Conservation (phyloP, 1,284 basidiomycete species). For the Sanghuangporus sanghuang region DNA sequence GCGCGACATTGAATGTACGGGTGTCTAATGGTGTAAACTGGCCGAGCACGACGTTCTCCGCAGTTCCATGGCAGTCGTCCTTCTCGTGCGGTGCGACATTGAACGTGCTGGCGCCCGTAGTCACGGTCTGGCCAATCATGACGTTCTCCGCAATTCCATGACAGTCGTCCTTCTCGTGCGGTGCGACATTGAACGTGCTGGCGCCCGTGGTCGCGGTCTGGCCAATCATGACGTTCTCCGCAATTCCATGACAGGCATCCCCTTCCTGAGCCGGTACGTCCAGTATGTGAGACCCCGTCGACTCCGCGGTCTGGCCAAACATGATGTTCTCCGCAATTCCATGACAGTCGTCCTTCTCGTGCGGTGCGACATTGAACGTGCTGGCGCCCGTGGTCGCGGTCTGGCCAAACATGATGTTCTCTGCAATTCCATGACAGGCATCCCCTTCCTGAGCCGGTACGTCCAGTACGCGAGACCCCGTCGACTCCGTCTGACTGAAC, state of each 20-base stretch:
- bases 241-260: slow-evolving; percentile 98
- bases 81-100: slow-evolving; percentile 84
- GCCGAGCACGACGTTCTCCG: slow-evolving; percentile 88
- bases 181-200: slow-evolving; percentile 93
- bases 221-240: slow-evolving; percentile 93
- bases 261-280: too few relatives aligned
- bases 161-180: slow-evolving; percentile 56
- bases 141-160: slow-evolving; percentile 95
- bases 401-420: too few relatives aligned
- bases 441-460: too few relatives aligned
- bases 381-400: too few relatives aligned
- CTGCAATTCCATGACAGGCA: too few relatives aligned
- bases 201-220: slow-evolving; percentile 98
- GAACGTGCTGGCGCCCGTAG: slow-evolving; percentile 95
- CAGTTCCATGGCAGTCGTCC: slow-evolving; percentile 23
- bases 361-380: too few relatives aligned
- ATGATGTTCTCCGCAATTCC: too few relatives aligned
- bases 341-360: too few relatives aligned
- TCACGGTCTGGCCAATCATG: slow-evolving; percentile 96
- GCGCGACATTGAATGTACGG: neutral
- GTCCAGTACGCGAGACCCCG: too few relatives aligned
- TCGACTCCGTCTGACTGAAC: too few relatives aligned
- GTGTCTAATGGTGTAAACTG: neutral
- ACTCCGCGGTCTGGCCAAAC: too few relatives aligned
- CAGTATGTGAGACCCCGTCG: too few relatives aligned